These are phyloP conservation scores for Amylocystis lapponica DNA, from an alignment of 768 basidiomycete species.

Conservation along the genomic window DNA sequence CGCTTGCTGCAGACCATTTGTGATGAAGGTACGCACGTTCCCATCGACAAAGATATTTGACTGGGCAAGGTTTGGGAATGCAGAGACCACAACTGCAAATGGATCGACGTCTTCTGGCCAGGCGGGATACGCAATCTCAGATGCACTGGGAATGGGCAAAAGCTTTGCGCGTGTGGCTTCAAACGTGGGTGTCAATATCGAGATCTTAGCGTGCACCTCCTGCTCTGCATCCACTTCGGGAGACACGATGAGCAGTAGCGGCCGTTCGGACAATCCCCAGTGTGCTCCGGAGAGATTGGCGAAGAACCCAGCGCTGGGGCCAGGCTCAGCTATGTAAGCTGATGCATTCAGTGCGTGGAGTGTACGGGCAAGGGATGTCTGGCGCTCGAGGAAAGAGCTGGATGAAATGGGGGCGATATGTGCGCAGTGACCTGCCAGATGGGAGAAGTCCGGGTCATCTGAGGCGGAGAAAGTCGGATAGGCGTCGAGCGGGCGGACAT, in stretches of 20 bases:
- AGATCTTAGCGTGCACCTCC: conserved; percentile 35
- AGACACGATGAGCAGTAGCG: conserved; percentile 62
- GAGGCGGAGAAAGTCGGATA: neutral
- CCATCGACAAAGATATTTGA: conserved; percentile 56
- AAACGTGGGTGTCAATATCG: conserved; percentile 71
- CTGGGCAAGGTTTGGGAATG: conserved; percentile 20
- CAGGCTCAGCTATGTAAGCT: conserved; percentile 78
- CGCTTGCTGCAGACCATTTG: conserved; percentile 52
- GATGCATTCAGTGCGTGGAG: conserved; percentile 47
- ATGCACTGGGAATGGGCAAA: conserved; percentile 46
- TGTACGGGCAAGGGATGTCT: conserved; percentile 43
- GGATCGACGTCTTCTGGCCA: conserved; percentile 71
- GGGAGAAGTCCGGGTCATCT: conserved; percentile 15
- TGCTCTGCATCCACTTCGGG: conserved; percentile 27
- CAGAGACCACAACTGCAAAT: conserved; percentile 42
- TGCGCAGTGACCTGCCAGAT: conserved; percentile 39
- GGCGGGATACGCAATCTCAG: conserved; percentile 38
- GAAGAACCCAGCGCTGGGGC: conserved; percentile 64
- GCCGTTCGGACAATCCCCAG: conserved; percentile 78
- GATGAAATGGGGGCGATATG: conserved; percentile 41
- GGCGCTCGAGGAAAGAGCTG: conserved; percentile 46
- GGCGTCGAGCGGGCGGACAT: neutral
- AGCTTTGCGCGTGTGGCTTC: conserved; percentile 65
- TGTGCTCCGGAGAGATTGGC: conserved; percentile 56
- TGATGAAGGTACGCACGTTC: conserved; percentile 54